phyloP scores from a whole-genome alignment of 2,329 filamentous ascomycete species.

The Aspergillus aculeatinus region DNA sequence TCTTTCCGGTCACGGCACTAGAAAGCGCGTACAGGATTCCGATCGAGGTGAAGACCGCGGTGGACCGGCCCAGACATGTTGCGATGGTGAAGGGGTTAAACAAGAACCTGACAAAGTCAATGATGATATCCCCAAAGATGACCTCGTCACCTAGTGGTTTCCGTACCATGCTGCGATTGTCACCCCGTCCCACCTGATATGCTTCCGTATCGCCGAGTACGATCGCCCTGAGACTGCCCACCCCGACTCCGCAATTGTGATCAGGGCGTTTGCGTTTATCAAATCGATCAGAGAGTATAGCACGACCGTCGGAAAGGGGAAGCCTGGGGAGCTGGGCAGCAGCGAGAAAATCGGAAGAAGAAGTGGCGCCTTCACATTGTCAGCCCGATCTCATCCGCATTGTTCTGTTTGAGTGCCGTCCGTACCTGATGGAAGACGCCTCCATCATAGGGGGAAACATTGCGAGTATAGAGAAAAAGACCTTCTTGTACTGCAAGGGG shows the following conservation, averaged over 20 bases:
- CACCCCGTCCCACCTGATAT: slow-evolving; percentile 70
- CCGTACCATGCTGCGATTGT: slow-evolving; percentile 74
- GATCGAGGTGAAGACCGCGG: slow-evolving; percentile 82
- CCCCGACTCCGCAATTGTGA: slow-evolving; percentile 75
- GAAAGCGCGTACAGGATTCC: slow-evolving; percentile 82
- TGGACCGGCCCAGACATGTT: slow-evolving; percentile 86
- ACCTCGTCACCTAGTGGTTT: neutral
- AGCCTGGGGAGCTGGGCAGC: slow-evolving; percentile 66
- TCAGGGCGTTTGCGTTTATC: slow-evolving; percentile 75
- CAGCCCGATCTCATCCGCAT: slow-evolving; percentile 1
- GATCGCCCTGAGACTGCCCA: slow-evolving; percentile 71
- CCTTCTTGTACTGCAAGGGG: slow-evolving; percentile 78
- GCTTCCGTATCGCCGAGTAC: slow-evolving; percentile 75
- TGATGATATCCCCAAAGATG: neutral
- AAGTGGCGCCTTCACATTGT: slow-evolving; percentile 68
- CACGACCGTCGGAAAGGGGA: slow-evolving; percentile 72
- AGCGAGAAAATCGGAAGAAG: slow-evolving; percentile 89
- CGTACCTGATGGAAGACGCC: slow-evolving; percentile 71
- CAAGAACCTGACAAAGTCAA: slow-evolving; percentile 64
- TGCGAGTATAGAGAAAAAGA: slow-evolving; percentile 90
- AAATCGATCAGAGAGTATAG: slow-evolving; percentile 82
- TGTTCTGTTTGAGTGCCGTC: neutral
- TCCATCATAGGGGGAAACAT: slow-evolving; percentile 95
- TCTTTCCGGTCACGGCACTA: slow-evolving; percentile 72
- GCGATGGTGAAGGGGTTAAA: slow-evolving; percentile 94